Base-by-base conservation (phyloP, 768 basidiomycete genomes). In the Gloeopeniophorella convolvens region DNA sequence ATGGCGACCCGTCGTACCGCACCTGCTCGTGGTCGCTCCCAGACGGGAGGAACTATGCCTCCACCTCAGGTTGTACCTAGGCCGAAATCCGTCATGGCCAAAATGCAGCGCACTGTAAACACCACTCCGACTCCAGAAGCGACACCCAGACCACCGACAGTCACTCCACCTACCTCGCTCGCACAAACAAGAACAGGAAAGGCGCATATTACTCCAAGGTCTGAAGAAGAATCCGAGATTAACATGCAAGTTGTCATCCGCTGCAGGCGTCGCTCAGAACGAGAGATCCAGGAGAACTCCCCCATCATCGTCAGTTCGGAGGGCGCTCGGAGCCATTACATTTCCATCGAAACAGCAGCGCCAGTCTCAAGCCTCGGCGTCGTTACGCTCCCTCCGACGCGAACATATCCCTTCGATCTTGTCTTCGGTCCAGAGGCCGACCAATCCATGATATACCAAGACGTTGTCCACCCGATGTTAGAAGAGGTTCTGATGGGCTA, bases 401-500 rank as follows among this genome's bases (percentile, higher is more conserved):
- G 86, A 44, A 95, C 89, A 2, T 99, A 97, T 66, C 84, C 89
- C 3, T 99, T 96, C 65, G 94, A 97, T 67, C 72, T 87, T 23
- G 96, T 96, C 6, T 97, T 96, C 70, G 95, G 96, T 3, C 92
- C 94, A 16, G 93, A 96, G 65, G 94, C 94, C 20, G 92, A 95
- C 63, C 96, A 99, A 63, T 82, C 87, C 18, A 78, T 90, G 77
- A 78, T 99, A 10, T 99, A 95, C 65, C 80, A 90, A 48, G 87
- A 96, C 45, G 95, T 97, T 33, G 95, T 97, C 34, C 78, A 78
- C 55, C 92, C 92, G 0, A 88, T 97, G 78, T 72, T 99, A 43
- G 83, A 90, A 40, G 89, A 99, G 64, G 94, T 97, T n/a, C 68
- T 97, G 32, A 73, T 78, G 66, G 96, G 96, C 5, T 99, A 96